Percentiles rank a stretch among this genome's conserved stretches.
phyloP scores from a whole-genome alignment of 495 filamentous ascomycete species.

The Penicillium robsamsonii region DNA sequence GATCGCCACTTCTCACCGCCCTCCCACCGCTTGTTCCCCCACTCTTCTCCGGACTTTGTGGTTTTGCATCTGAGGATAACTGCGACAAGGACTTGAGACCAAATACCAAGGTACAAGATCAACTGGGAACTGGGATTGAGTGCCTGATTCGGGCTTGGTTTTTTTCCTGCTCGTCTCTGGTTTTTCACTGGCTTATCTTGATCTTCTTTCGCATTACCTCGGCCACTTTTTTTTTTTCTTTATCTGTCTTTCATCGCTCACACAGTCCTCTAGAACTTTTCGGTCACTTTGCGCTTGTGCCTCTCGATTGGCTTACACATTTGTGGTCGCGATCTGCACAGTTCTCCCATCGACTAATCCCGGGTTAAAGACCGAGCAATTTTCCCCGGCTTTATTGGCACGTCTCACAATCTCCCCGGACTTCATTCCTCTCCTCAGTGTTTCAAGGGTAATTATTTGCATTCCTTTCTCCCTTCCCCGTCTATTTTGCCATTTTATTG shows the following conservation, averaged over 20 bases:
- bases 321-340: constrained; percentile 13
- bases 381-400: constrained; percentile 10
- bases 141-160: constrained; percentile 8
- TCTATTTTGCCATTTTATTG: neutral
- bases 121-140: constrained; percentile 3
- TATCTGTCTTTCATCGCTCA: constrained; percentile 2
- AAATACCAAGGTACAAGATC: neutral
- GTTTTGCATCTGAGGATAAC: neutral
- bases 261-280: constrained; percentile 5
- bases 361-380: constrained; percentile 1
- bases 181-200: neutral
- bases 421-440: constrained; percentile 4
- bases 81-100: neutral
- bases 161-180: neutral
- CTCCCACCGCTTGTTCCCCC: constrained; percentile 30
- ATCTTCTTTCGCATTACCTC: neutral
- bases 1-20: constrained; percentile 25
- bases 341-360: constrained; percentile 22
- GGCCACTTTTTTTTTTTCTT: neutral
- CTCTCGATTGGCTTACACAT: constrained; percentile 7
- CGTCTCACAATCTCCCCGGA: neutral
- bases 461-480: neutral
- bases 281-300: neutral
- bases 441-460: constrained; percentile 6
- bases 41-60: constrained; percentile 17